Evolutionary conservation across 352 stramenopile genomes (phyloP), one percentile per base, ranked within the genome.

Genomic region (Pythium phragmiticola): DNA sequence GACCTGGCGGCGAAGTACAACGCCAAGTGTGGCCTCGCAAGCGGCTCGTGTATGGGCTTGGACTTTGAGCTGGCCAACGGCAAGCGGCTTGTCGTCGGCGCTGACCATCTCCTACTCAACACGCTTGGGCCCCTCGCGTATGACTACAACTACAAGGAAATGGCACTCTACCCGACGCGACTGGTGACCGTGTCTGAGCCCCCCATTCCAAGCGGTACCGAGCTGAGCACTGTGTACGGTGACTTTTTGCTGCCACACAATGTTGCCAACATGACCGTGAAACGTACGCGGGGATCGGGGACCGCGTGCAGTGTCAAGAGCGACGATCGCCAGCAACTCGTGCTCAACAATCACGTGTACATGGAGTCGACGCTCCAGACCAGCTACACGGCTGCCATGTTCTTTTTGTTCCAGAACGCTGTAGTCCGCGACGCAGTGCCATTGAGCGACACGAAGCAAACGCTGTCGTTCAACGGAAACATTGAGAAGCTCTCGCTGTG

Each of bases 301-400:
- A 17, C 19, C 1, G 19, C 4, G 13, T 34, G 34, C 6, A 16
- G 45, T 46, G 43, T 30, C n/a, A 50, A 50, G 43, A 50, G 43
- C n/a, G 8, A 50, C 17, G 19, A 46, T 8, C 51, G 36, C 5
- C 36, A 57, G 28, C 41, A 61, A 28, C 30, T 54, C 30, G 34
- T 53, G 42, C 49, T 61, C 8, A 53, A 61, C 30, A 53, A 61
- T 30, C 55, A 53, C 30, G 13, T 60, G 30, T 61, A 61, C 55
- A 61, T 61, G 28, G 55, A 61, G 21, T 41, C 41, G 28, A 54
- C 55, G 17, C 43, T 61, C 16, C 55, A 61, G 33, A 7, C 55
- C 0, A 53, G 23, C 16, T 60, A 60, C 28, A 60, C 26, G 21
- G 54, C 39, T 16, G 41, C 39, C 11, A 5, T 45, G n/a, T 60